These are phyloP conservation scores for Pichia kluyveri DNA, from an alignment of 805 yeast genomes.

Conservation along the genomic window DNA sequence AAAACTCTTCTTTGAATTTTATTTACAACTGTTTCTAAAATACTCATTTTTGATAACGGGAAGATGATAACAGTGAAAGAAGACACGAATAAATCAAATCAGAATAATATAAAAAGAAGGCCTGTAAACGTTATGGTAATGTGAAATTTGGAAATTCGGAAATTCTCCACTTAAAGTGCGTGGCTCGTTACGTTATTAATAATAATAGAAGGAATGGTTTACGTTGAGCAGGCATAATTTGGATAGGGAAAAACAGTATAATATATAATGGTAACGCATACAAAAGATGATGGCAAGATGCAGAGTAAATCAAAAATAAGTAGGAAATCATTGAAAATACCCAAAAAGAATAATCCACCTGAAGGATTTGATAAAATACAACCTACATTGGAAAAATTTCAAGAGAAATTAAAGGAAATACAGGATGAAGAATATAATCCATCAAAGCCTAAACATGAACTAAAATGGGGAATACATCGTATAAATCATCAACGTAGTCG, in stretches of 20 bases:
- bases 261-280: too few relatives aligned
- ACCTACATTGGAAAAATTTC: slow-evolving; percentile 55
- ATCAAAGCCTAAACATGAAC: slow-evolving; percentile 36
- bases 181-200: too few relatives aligned
- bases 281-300: neutral
- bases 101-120: too few relatives aligned
- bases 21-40: neutral
- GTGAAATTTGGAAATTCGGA: too few relatives aligned
- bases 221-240: too few relatives aligned
- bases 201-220: too few relatives aligned
- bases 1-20: slow-evolving; percentile 8
- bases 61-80: too few relatives aligned
- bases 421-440: slow-evolving; percentile 40
- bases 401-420: slow-evolving; percentile 32
- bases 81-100: too few relatives aligned
- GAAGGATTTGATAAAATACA: slow-evolving; percentile 63
- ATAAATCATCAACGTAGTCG: slow-evolving; percentile 69
- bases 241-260: neutral
- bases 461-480: slow-evolving; percentile 61
- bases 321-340: neutral
- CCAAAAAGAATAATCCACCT: slow-evolving; percentile 46
- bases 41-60: neutral
- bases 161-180: too few relatives aligned
- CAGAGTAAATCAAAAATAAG: too few relatives aligned
- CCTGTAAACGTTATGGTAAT: too few relatives aligned